Evolutionary conservation across 495 filamentous ascomycete genomes (phyloP), one percentile per base, ranked within the genome.

Genomic region (Xylaria intraflava): DNA sequence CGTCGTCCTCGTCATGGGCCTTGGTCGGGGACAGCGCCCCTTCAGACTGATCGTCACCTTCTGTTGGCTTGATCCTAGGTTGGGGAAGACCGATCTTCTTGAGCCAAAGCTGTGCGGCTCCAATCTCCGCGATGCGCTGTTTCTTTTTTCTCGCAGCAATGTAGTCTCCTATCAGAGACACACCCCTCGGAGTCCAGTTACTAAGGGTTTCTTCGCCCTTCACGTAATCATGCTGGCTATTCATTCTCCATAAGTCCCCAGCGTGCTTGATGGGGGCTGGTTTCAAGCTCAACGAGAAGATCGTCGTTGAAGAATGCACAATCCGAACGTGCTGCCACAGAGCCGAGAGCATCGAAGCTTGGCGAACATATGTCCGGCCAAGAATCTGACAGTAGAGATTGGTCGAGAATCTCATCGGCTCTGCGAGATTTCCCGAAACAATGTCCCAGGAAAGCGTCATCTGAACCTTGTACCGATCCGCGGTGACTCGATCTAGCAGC

Each of bases 161-260:
- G 62, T 85, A 95, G 61, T 97, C 93, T 20, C 78, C 79, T 20
- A 98, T 83, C 5, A 98, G 78, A 14, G 87, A 92, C 7, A 95
- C 85, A 48, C 92, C 89, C 23, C 94, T 81, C 9, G 93, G 93
- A 26, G 84, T 82, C 93, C 93, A 98, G 20, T 82, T 79, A 4
- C 71, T 80, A 12, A 98, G 75, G 17, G 81, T 76, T 66, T 98
- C 93, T 68, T 97, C 92, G 27, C 93, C 93, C 65, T 94, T 95
- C 57, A 97, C 86, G 61, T 95, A 96, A 63, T 92, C 87, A 57
- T 92, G 83, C 43, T 89, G 83, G 2, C 89, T 96, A 66, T 90
- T 92, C 90, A 98, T 95, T 46, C 93, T 81, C 93, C 93, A 98
- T 3, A 98, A 76, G 62, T 98, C 93, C 7, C 88, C 88, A 0